A percentile compares a stretch with the other conserved stretches of the same genome.
Conservation (phyloP, 176 grass and related monocot genomes). For the Areca catechu region DNA sequence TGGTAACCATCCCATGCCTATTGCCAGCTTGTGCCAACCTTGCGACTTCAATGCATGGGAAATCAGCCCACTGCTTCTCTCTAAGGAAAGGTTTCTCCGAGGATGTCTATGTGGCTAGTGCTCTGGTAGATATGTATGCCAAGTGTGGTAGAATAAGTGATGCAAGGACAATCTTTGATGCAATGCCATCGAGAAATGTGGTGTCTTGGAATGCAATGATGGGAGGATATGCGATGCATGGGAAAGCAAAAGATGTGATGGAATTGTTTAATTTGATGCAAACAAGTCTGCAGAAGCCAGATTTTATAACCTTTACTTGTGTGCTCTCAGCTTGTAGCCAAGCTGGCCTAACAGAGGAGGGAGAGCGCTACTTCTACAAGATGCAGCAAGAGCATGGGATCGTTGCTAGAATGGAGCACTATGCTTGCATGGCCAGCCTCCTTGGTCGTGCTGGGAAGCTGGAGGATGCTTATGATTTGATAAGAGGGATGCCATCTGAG, state of each 20-base stretch:
- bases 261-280: constrained; percentile 41
- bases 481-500: constrained; percentile 53
- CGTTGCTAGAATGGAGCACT: constrained; percentile 49
- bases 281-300: constrained; percentile 32
- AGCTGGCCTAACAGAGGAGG: constrained; percentile 43
- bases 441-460: constrained; percentile 52
- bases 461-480: constrained; percentile 51
- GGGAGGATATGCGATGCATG: constrained; percentile 67
- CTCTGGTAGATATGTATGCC: constrained; percentile 67
- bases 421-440: constrained; percentile 65
- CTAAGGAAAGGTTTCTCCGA: constrained; percentile 33
- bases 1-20: constrained; percentile 63
- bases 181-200: constrained; percentile 36
- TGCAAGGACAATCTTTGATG: constrained; percentile 46
- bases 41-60: constrained; percentile 49
- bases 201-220: constrained; percentile 82
- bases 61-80: constrained; percentile 50
- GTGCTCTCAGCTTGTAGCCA: constrained; percentile 55
- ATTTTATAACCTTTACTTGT: constrained; percentile 55
- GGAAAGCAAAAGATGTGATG: constrained; percentile 37
- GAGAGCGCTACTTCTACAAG: constrained; percentile 35
- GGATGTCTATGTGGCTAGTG: constrained; percentile 48
- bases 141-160: constrained; percentile 59
- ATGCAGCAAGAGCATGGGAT: constrained; percentile 45
- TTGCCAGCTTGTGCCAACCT: constrained; percentile 66